Percentiles rank a stretch among this genome's conserved stretches.
These are phyloP conservation scores for Xerocomellus intermedius DNA, from an alignment of 768 basidiomycete genomes.

Conservation along the genomic window DNA sequence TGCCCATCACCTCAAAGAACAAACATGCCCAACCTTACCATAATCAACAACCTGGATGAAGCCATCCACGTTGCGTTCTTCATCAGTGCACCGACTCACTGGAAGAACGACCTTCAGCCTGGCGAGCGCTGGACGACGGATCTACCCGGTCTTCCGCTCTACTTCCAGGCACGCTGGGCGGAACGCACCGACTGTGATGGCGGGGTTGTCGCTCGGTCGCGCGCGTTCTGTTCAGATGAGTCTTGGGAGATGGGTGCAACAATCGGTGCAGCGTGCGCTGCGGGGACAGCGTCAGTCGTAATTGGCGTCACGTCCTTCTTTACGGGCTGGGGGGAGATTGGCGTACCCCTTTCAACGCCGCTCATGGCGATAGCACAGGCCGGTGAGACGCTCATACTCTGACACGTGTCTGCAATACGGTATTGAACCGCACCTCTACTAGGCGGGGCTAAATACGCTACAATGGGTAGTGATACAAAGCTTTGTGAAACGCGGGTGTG, in stretches of 20 bases:
- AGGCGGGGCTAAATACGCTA: conserved; percentile 13
- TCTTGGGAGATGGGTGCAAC: conserved; percentile 21
- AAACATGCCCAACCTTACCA: conserved; percentile 20
- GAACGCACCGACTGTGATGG: conserved; percentile 10
- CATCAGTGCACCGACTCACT: conserved; percentile 4
- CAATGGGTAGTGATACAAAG: neutral
- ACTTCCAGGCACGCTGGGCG: conserved; percentile 15
- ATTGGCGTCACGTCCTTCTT: neutral
- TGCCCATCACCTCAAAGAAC: neutral
- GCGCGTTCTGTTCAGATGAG: conserved; percentile 14
- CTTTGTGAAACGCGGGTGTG: conserved; percentile 20
- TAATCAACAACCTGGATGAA: conserved; percentile 19
- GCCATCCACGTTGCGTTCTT: conserved; percentile 23
- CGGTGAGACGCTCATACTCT: neutral
- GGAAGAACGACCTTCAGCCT: conserved; percentile 19
- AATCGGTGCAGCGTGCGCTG: conserved; percentile 14
- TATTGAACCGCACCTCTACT: neutral
- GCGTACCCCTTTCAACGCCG: conserved; percentile 1
- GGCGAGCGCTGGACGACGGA: conserved; percentile 19
- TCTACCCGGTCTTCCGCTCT: conserved; percentile 8
- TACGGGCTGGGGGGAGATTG: neutral
- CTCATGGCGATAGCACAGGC: conserved; percentile 11
- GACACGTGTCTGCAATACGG: neutral
- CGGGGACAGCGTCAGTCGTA: conserved; percentile 22
- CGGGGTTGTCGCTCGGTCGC: conserved; percentile 4